Percentiles rank a stretch among this genome's conserved stretches.
Evolutionary conservation across 768 basidiomycete genomes (phyloP).

Genomic region (Psilocybe subaeruginosa): DNA sequence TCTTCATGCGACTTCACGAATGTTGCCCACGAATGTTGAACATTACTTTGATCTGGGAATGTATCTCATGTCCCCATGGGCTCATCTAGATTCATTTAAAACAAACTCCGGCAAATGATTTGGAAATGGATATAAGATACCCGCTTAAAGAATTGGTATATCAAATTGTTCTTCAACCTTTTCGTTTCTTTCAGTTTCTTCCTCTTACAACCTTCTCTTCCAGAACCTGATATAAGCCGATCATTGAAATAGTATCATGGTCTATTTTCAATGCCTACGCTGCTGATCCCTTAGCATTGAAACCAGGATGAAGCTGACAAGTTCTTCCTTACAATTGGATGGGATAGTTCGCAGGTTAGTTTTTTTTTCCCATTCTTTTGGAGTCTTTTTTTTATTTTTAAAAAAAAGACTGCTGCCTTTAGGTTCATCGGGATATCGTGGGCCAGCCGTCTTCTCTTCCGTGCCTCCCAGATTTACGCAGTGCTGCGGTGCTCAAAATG

Average conservation of each 20-base stretch:
- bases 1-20: no score
- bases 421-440: neutral
- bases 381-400: neutral
- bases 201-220: neutral
- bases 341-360: constrained; percentile 22
- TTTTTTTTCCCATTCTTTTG: neutral
- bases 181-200: neutral
- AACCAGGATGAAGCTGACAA: constrained; percentile 16
- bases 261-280: constrained; percentile 1
- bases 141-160: no score
- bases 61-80: no score
- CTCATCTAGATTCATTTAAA: no score
- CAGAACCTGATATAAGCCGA: constrained; percentile 4
- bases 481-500: neutral
- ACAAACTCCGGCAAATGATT: no score
- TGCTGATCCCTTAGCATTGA: constrained; percentile 5
- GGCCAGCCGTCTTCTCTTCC: neutral
- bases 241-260: constrained; percentile 12
- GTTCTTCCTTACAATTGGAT: constrained; percentile 18
- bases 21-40: no score
- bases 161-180: neutral
- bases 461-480: neutral
- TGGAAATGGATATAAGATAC: no score
- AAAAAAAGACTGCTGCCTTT: neutral
- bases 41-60: no score